Percentiles rank a stretch among this genome's conserved stretches.
Conservation (phyloP, 306 rosid genomes). For the Inga laurina region DNA sequence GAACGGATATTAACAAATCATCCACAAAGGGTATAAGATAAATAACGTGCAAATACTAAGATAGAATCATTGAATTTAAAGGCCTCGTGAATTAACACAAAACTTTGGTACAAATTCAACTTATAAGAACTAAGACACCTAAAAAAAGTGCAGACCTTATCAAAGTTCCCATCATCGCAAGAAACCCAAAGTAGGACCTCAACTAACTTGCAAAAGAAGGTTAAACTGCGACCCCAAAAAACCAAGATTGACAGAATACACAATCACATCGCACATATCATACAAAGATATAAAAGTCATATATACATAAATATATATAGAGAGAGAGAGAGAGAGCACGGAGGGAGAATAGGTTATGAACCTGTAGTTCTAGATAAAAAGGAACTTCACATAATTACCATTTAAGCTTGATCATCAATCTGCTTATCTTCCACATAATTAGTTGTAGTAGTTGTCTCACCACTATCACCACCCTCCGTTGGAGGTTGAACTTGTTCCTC, state of each 20-base stretch:
- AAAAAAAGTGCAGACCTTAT: not conserved
- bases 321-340: too few species aligned
- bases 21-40: not conserved
- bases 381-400: conserved; percentile 27
- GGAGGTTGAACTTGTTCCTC: conserved; percentile 95
- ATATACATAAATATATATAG: too few species aligned
- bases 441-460: conserved; percentile 44
- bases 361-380: not conserved
- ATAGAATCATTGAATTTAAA: not conserved
- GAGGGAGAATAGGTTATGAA: not conserved
- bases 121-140: not conserved
- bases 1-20: not conserved
- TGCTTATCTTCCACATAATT: conserved; percentile 61
- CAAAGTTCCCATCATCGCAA: not conserved
- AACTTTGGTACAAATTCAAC: not conserved
- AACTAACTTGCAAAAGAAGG: not conserved
- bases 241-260: not conserved
- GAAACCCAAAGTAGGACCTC: not conserved
- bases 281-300: not conserved
- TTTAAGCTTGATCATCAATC: conserved; percentile 47
- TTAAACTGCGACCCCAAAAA: not conserved
- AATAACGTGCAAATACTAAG: not conserved
- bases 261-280: not conserved
- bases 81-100: not conserved
- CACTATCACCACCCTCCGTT: conserved; percentile 60